Conservation (phyloP, 441 rosid genomes). For the Pelargonium australe region DNA sequence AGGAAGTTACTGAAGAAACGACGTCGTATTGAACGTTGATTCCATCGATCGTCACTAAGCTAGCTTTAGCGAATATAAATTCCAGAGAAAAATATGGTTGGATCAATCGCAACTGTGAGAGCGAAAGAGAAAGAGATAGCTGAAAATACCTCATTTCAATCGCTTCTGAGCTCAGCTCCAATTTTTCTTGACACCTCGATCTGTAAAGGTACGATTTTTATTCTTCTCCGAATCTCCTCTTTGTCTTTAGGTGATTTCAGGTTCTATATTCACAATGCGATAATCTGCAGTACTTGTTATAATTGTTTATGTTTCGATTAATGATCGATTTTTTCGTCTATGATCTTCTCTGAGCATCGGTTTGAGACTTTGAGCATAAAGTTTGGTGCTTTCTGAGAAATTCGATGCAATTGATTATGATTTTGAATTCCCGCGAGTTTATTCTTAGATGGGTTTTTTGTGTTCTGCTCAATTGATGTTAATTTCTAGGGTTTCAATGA, state of each 20-base stretch:
- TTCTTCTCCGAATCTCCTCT: background rate
- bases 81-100: background rate
- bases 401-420: background rate
- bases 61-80: background rate
- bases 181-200: background rate
- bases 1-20: background rate
- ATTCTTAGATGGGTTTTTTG: constrained; percentile 1
- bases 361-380: background rate
- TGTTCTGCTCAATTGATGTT: background rate
- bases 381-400: background rate
- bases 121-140: background rate
- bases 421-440: background rate
- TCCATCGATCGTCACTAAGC: background rate
- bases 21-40: background rate
- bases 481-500: background rate
- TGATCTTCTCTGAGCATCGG: background rate
- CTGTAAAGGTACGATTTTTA: background rate
- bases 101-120: background rate
- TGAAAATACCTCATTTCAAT: background rate
- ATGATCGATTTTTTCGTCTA: background rate
- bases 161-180: background rate
- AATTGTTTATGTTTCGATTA: background rate
- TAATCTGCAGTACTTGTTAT: background rate
- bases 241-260: background rate
- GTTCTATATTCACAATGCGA: background rate